Evolutionary conservation across 176 grass and related monocot species (phyloP).

Genomic region (Triticum urartu): DNA sequence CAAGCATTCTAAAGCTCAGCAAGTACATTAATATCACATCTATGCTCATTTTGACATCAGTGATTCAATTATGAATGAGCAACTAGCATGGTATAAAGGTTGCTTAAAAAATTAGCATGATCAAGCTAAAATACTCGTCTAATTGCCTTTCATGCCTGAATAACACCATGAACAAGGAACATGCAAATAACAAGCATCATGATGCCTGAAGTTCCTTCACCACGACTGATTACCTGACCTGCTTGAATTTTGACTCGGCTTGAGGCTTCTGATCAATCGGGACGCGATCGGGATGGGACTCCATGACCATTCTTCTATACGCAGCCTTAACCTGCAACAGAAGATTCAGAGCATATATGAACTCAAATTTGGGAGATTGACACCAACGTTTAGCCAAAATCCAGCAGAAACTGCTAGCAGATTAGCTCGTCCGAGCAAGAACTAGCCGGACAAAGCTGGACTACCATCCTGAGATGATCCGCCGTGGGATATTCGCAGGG

Average conservation of each 20-base stretch:
- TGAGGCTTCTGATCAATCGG: conserved; percentile 65
- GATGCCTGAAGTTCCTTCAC: not conserved
- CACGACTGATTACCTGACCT: conserved; percentile 38
- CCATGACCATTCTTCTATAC: conserved; percentile 71
- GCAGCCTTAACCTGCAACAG: conserved; percentile 73
- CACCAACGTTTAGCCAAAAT: not conserved
- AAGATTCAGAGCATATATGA: not conserved
- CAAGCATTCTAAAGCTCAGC: not conserved
- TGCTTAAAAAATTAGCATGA: not conserved
- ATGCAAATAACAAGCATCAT: not conserved
- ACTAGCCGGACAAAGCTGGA: not conserved
- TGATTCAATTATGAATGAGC: not conserved
- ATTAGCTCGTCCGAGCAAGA: not conserved
- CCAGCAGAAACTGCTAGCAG: not conserved
- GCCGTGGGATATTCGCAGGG: not conserved
- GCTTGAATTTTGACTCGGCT: conserved; percentile 76
- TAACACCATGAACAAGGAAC: not conserved
- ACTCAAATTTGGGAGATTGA: not conserved
- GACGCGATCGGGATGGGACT: conserved; percentile 71
- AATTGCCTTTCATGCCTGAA: not conserved
- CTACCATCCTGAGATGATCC: not conserved
- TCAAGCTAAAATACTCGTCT: not conserved
- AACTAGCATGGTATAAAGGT: too few relatives aligned
- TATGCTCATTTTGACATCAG: not conserved
- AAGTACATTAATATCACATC: not conserved